These are phyloP conservation scores for Stagonosporopsis vannaccii DNA, from an alignment of 2,329 filamentous ascomycete genomes.

Conservation along the genomic window DNA sequence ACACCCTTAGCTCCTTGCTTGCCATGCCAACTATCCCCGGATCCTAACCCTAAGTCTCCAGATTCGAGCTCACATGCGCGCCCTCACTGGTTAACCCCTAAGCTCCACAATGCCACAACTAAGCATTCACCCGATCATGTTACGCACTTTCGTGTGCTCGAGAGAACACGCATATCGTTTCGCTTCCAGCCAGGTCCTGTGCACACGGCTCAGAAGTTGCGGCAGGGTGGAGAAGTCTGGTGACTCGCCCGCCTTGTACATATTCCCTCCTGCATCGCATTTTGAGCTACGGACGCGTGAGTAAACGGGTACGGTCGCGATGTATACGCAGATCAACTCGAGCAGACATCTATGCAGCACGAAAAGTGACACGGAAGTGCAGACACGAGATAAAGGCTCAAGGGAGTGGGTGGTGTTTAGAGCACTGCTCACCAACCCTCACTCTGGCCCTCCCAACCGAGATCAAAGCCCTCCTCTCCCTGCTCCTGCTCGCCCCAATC, in stretches of 20 bases:
- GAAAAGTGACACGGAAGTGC: not conserved
- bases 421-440: conserved; percentile 40
- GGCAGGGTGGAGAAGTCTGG: not conserved
- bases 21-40: not conserved
- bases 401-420: not conserved
- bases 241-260: not conserved
- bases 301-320: not conserved
- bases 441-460: conserved; percentile 35
- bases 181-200: not conserved
- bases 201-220: not conserved
- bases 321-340: not conserved
- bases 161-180: no score
- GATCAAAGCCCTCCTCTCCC: conserved; percentile 34
- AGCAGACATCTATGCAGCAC: not conserved
- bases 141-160: not conserved
- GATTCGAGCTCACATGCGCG: not conserved
- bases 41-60: not conserved
- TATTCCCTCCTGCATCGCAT: not conserved
- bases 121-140: not conserved
- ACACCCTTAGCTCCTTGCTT: not conserved
- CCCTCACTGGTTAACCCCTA: not conserved
- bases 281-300: not conserved
- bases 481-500: conserved; percentile 48
- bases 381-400: not conserved
- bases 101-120: not conserved